These are phyloP conservation scores for Penicillium atrosanguineum DNA, from an alignment of 495 filamentous ascomycete genomes.

Conservation along the genomic window DNA sequence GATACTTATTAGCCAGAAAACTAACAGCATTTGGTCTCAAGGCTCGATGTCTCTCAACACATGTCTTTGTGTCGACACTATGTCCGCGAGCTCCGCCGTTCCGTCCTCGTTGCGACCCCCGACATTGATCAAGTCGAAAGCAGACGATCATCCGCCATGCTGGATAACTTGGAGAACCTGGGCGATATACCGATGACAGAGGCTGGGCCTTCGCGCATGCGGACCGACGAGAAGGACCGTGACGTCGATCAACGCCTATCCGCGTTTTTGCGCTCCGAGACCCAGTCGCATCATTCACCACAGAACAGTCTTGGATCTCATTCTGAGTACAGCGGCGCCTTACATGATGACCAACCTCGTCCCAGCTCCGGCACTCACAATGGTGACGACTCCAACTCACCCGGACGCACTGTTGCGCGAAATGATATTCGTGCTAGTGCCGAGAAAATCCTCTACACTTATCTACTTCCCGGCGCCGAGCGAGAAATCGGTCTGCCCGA, in stretches of 20 bases:
- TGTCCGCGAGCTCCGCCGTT: slow-evolving; percentile 90
- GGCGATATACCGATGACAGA: slow-evolving; percentile 52
- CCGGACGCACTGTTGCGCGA: slow-evolving; percentile 77
- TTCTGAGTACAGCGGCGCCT: slow-evolving; percentile 35
- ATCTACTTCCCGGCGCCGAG: slow-evolving; percentile 86
- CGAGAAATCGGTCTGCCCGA: slow-evolving; percentile 92
- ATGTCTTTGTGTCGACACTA: slow-evolving; percentile 98
- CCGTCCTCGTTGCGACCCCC: slow-evolving; percentile 88
- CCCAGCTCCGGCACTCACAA: slow-evolving; percentile 59
- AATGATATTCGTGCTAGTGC: slow-evolving; percentile 88
- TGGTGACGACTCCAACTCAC: slow-evolving; percentile 61
- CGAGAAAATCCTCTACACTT: slow-evolving; percentile 97
- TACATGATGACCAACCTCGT: slow-evolving; percentile 57
- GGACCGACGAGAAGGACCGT: slow-evolving; percentile 47
- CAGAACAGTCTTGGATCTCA: slow-evolving; percentile 63
- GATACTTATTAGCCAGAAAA: neutral
- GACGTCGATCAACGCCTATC: slow-evolving; percentile 86
- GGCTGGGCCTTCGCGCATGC: slow-evolving; percentile 42
- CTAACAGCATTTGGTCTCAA: slow-evolving; percentile 30
- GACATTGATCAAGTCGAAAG: slow-evolving; percentile 80
- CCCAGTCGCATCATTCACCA: slow-evolving; percentile 57
- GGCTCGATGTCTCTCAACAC: slow-evolving; percentile 99
- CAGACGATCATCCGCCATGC: slow-evolving; percentile 75
- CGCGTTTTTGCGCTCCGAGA: slow-evolving; percentile 79
- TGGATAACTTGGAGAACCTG: slow-evolving; percentile 70